A percentile compares a stretch with the other conserved stretches of the same genome.
phyloP scores from a whole-genome alignment of 352 stramenopile species.

The Globisporangium parvum region DNA sequence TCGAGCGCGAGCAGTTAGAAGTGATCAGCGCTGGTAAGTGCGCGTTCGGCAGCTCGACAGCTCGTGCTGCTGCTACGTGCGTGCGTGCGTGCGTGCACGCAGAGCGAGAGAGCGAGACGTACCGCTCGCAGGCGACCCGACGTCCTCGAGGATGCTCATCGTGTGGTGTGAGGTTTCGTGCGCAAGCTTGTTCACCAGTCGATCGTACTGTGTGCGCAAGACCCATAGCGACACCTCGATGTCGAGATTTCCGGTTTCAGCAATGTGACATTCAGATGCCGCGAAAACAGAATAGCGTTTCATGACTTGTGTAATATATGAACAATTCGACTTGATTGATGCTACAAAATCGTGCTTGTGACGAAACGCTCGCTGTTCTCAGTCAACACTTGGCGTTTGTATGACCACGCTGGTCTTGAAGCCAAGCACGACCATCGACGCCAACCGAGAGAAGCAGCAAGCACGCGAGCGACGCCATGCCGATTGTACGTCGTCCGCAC shows the following conservation, averaged over 20 bases:
- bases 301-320: neutral
- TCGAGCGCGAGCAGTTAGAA: neutral
- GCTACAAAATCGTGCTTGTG: neutral
- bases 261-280: too few species aligned
- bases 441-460: neutral
- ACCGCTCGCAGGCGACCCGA: slow-evolving; percentile 23
- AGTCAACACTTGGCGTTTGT: neutral
- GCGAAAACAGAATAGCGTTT: too few species aligned
- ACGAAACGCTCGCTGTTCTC: neutral
- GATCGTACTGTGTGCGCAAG: too few species aligned
- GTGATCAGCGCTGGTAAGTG: too few species aligned
- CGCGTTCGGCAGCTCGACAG: too few species aligned
- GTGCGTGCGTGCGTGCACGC: too few species aligned
- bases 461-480: slow-evolving; percentile 3
- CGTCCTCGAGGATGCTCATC: slow-evolving; percentile 29
- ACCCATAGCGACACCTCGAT: neutral
- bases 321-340: neutral
- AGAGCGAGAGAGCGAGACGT: neutral
- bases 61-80: neutral
- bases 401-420: too few species aligned
- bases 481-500: slow-evolving; percentile 10
- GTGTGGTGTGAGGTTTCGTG: neutral
- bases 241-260: too few species aligned
- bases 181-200: too few species aligned
- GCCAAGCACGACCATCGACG: too few species aligned